Evolutionary conservation across 495 filamentous ascomycete species (phyloP), one percentile per base, ranked within the genome.

Genomic region (Annulohypoxylon maeteangense): DNA sequence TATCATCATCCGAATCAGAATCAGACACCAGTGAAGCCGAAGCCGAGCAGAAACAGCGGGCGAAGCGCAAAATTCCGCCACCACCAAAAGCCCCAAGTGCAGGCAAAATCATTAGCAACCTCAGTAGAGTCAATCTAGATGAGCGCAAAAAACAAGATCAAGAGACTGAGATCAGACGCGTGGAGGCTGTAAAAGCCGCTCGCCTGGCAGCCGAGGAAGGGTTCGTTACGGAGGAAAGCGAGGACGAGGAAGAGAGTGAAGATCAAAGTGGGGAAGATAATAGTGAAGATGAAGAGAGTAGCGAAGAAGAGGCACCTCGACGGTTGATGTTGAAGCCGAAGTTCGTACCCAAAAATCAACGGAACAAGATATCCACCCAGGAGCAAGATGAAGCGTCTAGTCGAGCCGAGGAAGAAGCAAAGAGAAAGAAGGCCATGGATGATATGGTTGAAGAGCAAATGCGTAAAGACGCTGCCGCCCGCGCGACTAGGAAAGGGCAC

Each of bases 361-460:
- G 95, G 48, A 84, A 57, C 54, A 74, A 63, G 58, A 65, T 65
- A 40, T 72, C 36, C 48, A 62, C 65, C 14, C 57, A 66, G 27
- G 67, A 76, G 0, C 74, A 77, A 25, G 72, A 75, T 23, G 81
- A 77, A 54, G 76, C 71, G 12, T 60, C 71, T 7, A 78, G 68
- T 14, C 71, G 74, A 18, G 77, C 73, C 11, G 81, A 80, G 36
- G 78, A 77, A 54, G 88, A 93, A 68, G 87, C 83, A 3, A 83
- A 88, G 47, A 86, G 85, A 59, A 89, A 87, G 75, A 88, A 88
- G 50, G 89, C 90, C 57, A 87, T 91, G 3, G 90, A 96, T 74
- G 88, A 86, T 36, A 79, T 98, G 10, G 88, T 99, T 4, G 93
- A 97, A 63, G 93, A 95, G 59, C 93, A 98, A 75, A 86, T 98